phyloP scores from a whole-genome alignment of 345 rosid species.

The Euphorbia pulcherrima region DNA sequence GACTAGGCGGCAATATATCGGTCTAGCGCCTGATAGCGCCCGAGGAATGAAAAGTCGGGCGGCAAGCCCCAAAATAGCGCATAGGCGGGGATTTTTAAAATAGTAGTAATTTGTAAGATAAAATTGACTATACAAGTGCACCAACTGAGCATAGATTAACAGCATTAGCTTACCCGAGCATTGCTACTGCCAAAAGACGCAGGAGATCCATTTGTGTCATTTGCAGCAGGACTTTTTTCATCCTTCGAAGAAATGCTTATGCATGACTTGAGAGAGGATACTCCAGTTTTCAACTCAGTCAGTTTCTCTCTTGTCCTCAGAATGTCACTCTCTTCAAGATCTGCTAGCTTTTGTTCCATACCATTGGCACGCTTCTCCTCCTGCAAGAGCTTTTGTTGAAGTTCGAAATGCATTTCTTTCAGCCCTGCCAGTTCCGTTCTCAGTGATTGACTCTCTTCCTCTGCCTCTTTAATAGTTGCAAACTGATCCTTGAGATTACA shows the following conservation, averaged over 20 bases:
- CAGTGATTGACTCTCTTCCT: slow-evolving; percentile 41
- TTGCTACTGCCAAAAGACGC: slow-evolving; percentile 19
- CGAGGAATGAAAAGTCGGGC: too few relatives aligned
- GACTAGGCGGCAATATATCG: too few relatives aligned
- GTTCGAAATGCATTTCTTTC: slow-evolving; percentile 43
- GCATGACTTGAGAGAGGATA: slow-evolving; percentile 55
- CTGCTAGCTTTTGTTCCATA: slow-evolving; percentile 53
- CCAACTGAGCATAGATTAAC: slow-evolving; percentile 15
- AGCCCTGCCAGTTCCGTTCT: slow-evolving; percentile 39
- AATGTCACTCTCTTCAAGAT: slow-evolving; percentile 52
- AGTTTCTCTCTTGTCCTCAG: slow-evolving; percentile 52
- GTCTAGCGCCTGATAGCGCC: too few relatives aligned
- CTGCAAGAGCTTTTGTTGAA: slow-evolving; percentile 42
- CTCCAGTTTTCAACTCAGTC: slow-evolving; percentile 54
- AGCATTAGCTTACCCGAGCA: slow-evolving; percentile 55
- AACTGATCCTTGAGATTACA: slow-evolving; percentile 36
- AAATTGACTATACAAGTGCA: slow-evolving; percentile 15
- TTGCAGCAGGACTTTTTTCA: slow-evolving; percentile 29
- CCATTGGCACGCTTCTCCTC: slow-evolving; percentile 44
- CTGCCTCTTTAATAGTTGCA: slow-evolving; percentile 32
- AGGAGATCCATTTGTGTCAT: slow-evolving; percentile 24
- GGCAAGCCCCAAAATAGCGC: too few relatives aligned
- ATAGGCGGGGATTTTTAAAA: too few relatives aligned
- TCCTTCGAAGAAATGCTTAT: slow-evolving; percentile 38
- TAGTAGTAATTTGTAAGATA: slow-evolving; percentile 16